Base-by-base conservation (phyloP, 2,329 filamentous ascomycete species). In the Rutstroemia sp. region DNA sequence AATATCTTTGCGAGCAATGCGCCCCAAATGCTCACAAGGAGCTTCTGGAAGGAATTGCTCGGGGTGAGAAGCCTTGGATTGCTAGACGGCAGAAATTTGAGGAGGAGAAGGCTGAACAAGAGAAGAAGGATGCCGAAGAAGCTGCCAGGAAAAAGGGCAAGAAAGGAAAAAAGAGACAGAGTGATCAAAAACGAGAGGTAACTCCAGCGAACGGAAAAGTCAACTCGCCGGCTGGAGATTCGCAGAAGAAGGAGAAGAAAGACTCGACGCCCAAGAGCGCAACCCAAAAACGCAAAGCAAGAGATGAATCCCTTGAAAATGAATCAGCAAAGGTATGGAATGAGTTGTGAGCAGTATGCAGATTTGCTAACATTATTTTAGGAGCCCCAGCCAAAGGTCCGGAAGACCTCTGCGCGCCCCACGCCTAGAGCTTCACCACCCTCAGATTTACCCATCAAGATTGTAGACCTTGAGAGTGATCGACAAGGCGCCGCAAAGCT, bases 1-100 rank as follows among this genome's bases (percentile, higher is more conserved):
- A 88, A 71, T 99, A 99, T 75, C 95, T 87, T 73, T 99, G 94
- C 73, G 94, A 99, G 72, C 77, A 86, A 72, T 97, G 94, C 75
- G 81, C 81, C 52, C 94, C 94, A 0, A 81, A 90, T 56, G 84
- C 58, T 60, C 94, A 99, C 73, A 84, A 83, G 63, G 84, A 86
- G 59, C 82, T 96, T 2, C 74, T 99, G 4, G 86, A 86, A 10
- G 89, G 86, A 57, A 86, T 96, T 56, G 81, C 78, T 19, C 82
- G 80, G 44, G 94, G 92, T 5, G 89, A 96, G 73, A 87, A 85
- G 71, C 88, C 90, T 0, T 97, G 94, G 94, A 87, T 92, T 68
- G 81, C 81, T 53, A 76, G 83, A 39, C 82, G 84, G 14, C 81
- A 79, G 64, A 76, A 74, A 56, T 75, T 80, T 72, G 73, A 79